A percentile compares a stretch with the other conserved stretches of the same genome.
Evolutionary conservation across 176 grass and related monocot species (phyloP).

Genomic region (Thalia dealbata): DNA sequence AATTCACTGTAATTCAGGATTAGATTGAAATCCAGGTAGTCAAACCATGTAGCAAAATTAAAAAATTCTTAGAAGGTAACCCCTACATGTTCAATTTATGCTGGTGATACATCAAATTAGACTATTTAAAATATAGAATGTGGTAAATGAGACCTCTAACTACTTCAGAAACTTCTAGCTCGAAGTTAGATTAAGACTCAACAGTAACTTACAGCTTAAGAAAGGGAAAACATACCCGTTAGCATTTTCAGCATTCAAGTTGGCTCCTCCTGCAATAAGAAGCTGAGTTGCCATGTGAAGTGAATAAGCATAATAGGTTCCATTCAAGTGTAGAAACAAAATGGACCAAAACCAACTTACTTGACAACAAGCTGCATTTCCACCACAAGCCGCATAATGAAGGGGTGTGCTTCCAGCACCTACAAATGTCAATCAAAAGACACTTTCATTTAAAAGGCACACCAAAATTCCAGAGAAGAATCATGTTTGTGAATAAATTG

Average conservation of each 20-base stretch:
- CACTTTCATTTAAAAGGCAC: not conserved
- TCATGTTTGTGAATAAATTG: not conserved
- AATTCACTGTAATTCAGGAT: not conserved
- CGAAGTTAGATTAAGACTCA: not conserved
- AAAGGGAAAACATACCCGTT: slow-evolving; percentile 41
- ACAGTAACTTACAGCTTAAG: not conserved
- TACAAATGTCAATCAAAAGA: slow-evolving; percentile 30
- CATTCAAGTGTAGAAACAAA: not conserved
- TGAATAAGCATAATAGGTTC: slow-evolving; percentile 4
- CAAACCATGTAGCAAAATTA: not conserved
- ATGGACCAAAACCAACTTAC: slow-evolving; percentile 28
- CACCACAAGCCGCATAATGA: slow-evolving; percentile 89
- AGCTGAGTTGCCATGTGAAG: slow-evolving; percentile 32
- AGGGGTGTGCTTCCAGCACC: slow-evolving; percentile 83
- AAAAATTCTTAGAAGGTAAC: not conserved
- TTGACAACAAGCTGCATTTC: slow-evolving; percentile 79
- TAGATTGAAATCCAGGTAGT: not conserved
- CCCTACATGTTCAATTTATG: not conserved
- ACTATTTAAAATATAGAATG: not conserved
- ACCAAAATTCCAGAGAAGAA: not conserved
- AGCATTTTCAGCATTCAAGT: slow-evolving; percentile 42
- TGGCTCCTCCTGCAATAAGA: slow-evolving; percentile 71
- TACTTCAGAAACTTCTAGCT: not conserved
- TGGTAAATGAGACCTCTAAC: not conserved
- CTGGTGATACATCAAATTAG: not conserved